A percentile compares a stretch with the other conserved stretches of the same genome.
Conservation (phyloP, 768 basidiomycete species). For the Podaxis pistillaris region DNA sequence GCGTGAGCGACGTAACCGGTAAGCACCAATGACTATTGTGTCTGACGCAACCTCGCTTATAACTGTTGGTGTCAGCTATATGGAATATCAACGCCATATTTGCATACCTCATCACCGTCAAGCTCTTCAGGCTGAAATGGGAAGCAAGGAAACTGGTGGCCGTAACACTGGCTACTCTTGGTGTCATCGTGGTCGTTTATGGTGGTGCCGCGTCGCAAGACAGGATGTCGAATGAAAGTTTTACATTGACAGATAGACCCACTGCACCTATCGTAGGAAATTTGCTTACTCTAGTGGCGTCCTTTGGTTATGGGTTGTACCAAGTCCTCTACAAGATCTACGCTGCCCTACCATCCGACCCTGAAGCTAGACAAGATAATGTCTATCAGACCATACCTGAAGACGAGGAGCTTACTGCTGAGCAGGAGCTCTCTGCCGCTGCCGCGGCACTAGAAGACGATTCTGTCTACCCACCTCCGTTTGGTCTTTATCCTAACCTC, state of each 20-base stretch:
- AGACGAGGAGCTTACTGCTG: slow-evolving; percentile 27
- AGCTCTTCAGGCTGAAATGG: slow-evolving; percentile 62
- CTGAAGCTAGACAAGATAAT: slow-evolving; percentile 42
- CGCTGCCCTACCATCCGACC: slow-evolving; percentile 66
- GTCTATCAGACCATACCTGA: slow-evolving; percentile 46
- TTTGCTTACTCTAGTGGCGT: slow-evolving; percentile 67
- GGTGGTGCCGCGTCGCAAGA: slow-evolving; percentile 47
- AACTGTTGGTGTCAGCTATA: slow-evolving; percentile 39
- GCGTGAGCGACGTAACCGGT: slow-evolving; percentile 81
- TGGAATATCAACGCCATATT: slow-evolving; percentile 94
- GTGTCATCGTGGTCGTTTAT: slow-evolving; percentile 81
- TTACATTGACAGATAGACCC: slow-evolving; percentile 26
- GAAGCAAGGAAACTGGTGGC: slow-evolving; percentile 62
- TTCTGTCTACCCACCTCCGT: slow-evolving; percentile 61
- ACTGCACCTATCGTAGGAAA: slow-evolving; percentile 70
- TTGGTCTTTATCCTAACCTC: slow-evolving; percentile 83
- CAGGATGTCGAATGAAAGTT: slow-evolving; percentile 14
- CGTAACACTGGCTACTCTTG: slow-evolving; percentile 77
- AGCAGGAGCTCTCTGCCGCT: slow-evolving; percentile 6
- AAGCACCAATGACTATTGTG: slow-evolving; percentile 19
- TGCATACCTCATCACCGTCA: slow-evolving; percentile 84
- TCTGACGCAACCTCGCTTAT: background rate
- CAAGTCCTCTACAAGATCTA: slow-evolving; percentile 86
- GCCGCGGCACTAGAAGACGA: slow-evolving; percentile 24
- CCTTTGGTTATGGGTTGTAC: slow-evolving; percentile 71